Conservation (phyloP, 805 yeast species). For the Metschnikowia gelsemii region DNA sequence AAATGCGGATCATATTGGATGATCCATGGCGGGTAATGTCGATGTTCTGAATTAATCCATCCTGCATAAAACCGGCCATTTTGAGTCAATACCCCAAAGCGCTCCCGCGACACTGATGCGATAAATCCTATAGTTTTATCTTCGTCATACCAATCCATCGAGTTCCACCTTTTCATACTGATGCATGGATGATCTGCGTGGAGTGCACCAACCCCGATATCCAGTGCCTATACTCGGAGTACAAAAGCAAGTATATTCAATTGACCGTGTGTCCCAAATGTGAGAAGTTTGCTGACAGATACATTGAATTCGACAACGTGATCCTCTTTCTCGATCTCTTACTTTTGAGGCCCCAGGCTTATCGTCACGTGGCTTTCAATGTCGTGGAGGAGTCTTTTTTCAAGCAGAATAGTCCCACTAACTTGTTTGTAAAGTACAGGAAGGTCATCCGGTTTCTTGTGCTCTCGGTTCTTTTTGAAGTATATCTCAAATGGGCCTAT, state of each 20-base stretch:
- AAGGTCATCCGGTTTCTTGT: slow-evolving; percentile 48
- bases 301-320: slow-evolving; percentile 86
- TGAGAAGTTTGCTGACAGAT: slow-evolving; percentile 76
- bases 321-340: slow-evolving; percentile 79
- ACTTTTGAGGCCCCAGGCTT: slow-evolving; percentile 82
- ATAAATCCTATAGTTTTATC: too few relatives aligned
- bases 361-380: slow-evolving; percentile 83
- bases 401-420: slow-evolving; percentile 1
- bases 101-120: too few relatives aligned
- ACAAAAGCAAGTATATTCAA: slow-evolving; percentile 75
- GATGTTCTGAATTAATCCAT: too few relatives aligned
- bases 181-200: slow-evolving; percentile 72
- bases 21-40: too few relatives aligned
- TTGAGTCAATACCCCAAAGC: too few relatives aligned
- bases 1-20: too few relatives aligned
- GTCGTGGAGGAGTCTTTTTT: slow-evolving; percentile 37
- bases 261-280: slow-evolving; percentile 76
- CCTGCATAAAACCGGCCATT: too few relatives aligned
- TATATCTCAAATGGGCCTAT: slow-evolving; percentile 88
- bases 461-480: slow-evolving; percentile 75
- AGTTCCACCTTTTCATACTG: neutral
- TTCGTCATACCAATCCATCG: too few relatives aligned
- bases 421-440: slow-evolving; percentile 21
- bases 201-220: slow-evolving; percentile 72
- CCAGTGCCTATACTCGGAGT: slow-evolving; percentile 63